Base-by-base conservation (phyloP, 306 rosid genomes). In the Cucurbita pepo region DNA sequence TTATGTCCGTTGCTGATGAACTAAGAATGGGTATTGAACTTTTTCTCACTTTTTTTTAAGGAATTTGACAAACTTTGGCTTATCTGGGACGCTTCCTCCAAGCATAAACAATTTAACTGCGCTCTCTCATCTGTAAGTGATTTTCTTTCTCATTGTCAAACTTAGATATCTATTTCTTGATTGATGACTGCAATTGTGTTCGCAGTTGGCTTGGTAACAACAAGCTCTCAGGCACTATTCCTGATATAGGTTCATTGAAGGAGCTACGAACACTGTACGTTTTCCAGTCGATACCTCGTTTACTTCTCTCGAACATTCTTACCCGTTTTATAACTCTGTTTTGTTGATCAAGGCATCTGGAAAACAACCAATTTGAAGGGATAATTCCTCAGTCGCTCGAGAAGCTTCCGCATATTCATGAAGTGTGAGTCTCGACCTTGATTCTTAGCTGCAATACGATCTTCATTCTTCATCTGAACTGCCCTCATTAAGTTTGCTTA, bases 131-230 rank as follows among this genome's bases (percentile, higher is more conserved):
- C 78, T 90, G 98, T 90, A 88, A 80, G 97, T 77, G 69, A 78
- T 44, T 21, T 38, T 65, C 34, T 30, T 30, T 69, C 59, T 62
- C 72, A 19, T 38, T 21, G 54, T 63, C 59, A 19, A 18, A 71
- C 2, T 65, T 22, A 45, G 53, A 1, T 70, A 57, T 50, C 55
- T 61, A 22, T 44, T 76, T 69, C 61, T n/a, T 58, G 74, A 71
- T 54, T 57, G 72, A 36, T 57, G 72, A 36, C 16, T 41, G 55
- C 65, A 77, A 63, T 54, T 71, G 77, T 41, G 81, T 16, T 75
- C 53, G 51, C 80, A 90, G 97, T 77, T 90, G 93, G 97, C 86
- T 93, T 56, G 89, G 88, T 22, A 80, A 75, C 55, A 93, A 93
- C 83, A 85, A 81, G 37, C 81, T 93, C 48, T 51, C 89, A 22